Percentiles rank a stretch among this genome's conserved stretches.
These are phyloP conservation scores for Stachybotrys chartarum DNA, from an alignment of 2,329 filamentous ascomycete genomes.

Conservation along the genomic window DNA sequence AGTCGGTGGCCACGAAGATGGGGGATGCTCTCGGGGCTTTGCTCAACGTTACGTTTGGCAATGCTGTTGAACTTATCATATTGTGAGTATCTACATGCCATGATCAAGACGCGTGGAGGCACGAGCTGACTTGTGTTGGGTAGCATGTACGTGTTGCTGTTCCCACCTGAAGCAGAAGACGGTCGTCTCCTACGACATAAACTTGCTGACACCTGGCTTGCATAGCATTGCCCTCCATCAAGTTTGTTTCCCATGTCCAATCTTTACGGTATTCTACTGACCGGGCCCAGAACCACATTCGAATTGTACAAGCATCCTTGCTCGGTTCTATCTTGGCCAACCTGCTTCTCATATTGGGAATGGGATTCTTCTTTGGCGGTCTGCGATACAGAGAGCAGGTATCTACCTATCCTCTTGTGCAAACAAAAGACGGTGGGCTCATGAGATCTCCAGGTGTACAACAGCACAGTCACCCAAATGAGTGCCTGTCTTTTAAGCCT, in stretches of 20 bases:
- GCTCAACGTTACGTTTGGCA: slow-evolving; percentile 72
- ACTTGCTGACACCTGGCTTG: too few species aligned
- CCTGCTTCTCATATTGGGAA: slow-evolving; percentile 79
- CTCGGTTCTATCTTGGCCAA: slow-evolving; percentile 88
- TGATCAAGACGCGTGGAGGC: neutral
- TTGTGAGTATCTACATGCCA: slow-evolving; percentile 38
- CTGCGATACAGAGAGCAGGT: slow-evolving; percentile 82
- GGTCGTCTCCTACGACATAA: too few species aligned
- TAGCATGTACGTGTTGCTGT: neutral
- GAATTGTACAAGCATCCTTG: slow-evolving; percentile 85
- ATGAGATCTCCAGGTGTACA: slow-evolving; percentile 60
- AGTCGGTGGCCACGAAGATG: slow-evolving; percentile 65
- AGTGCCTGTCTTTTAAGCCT: slow-evolving; percentile 86
- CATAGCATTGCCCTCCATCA: neutral
- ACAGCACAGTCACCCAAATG: slow-evolving; percentile 93
- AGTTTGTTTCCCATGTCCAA: neutral
- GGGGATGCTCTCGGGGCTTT: slow-evolving; percentile 67
- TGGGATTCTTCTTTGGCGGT: slow-evolving; percentile 84
- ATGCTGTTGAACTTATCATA: slow-evolving; percentile 74
- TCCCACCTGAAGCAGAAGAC: too few species aligned
- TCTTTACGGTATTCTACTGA: neutral
- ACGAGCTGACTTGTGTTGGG: neutral
- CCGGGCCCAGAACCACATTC: slow-evolving; percentile 60
- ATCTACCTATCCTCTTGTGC: slow-evolving; percentile 9
- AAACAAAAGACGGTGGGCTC: neutral